Percentiles rank a stretch among this genome's conserved stretches.
phyloP scores from a whole-genome alignment of 2,329 filamentous ascomycete species.

The Orbilia ellipsospora region DNA sequence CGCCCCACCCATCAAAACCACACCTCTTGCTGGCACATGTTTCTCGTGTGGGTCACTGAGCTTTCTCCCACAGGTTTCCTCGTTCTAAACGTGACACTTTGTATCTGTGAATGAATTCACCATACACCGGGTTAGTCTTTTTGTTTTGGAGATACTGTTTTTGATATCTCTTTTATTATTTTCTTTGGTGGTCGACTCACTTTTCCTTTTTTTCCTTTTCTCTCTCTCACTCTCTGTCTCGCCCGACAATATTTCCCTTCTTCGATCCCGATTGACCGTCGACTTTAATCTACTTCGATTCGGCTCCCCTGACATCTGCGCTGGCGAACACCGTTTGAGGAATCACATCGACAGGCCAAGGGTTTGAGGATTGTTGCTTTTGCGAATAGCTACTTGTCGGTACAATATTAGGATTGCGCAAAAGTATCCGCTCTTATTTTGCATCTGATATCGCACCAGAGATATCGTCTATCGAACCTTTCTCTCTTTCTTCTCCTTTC shows the following conservation, averaged over 20 bases:
- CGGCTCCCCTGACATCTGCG: conserved; percentile 39
- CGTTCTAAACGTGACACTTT: conserved; percentile 6
- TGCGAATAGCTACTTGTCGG: conserved; percentile 10
- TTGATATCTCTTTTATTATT: conserved; percentile 3
- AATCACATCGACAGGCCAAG: conserved; percentile 21
- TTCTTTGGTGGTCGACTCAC: neutral
- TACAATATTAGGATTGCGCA: conserved; percentile 41
- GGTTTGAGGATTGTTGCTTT: conserved; percentile 23
- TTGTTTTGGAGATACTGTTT: conserved; percentile 39
- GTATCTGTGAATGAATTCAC: no score
- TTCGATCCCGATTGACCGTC: neutral
- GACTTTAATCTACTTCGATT: conserved; percentile 46
- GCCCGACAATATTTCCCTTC: conserved; percentile 2
- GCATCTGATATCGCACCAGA: conserved; percentile 33
- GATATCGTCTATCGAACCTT: conserved; percentile 28
- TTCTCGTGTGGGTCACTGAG: conserved; percentile 31
- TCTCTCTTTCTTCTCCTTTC: conserved; percentile 26
- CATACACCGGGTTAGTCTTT: no score
- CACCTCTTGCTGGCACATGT: conserved; percentile 32
- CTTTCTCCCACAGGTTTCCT: conserved; percentile 17
- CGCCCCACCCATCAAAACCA: conserved; percentile 38
- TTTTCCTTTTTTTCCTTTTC: conserved; percentile 5
- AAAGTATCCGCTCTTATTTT: conserved; percentile 47
- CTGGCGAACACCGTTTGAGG: conserved; percentile 32
- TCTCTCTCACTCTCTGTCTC: neutral